phyloP scores from a whole-genome alignment of 495 filamentous ascomycete species.

The Baudoinia panamericana region DNA sequence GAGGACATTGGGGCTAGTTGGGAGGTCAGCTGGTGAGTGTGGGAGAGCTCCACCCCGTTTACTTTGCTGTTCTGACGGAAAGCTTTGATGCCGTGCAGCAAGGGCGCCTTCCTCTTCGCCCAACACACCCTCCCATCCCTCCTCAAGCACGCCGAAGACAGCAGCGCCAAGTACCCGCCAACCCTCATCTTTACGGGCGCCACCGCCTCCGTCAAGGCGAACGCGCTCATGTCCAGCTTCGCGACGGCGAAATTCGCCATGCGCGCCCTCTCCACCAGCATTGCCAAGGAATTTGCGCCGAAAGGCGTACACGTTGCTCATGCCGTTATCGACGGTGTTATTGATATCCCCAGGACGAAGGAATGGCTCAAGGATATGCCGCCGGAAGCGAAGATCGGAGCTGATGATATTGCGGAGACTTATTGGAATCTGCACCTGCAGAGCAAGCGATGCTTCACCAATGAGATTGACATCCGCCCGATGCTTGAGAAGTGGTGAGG shows the following conservation, averaged over 20 bases:
- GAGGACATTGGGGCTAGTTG: conserved; percentile 50
- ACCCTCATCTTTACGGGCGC: conserved; percentile 81
- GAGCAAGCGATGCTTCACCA: conserved; percentile 64
- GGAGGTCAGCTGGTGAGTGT: conserved; percentile 47
- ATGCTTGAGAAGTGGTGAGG: conserved; percentile 60
- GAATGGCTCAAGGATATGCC: conserved; percentile 41
- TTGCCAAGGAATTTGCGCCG: conserved; percentile 81
- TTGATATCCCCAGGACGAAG: conserved; percentile 66
- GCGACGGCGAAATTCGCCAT: conserved; percentile 71
- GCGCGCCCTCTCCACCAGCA: conserved; percentile 60
- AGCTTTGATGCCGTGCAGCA: conserved; percentile 8
- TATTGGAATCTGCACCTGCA: conserved; percentile 89
- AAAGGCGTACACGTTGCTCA: conserved; percentile 82
- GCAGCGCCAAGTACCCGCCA: conserved; percentile 46
- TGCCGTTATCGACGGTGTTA: conserved; percentile 66
- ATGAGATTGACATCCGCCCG: conserved; percentile 72
- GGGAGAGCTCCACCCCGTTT: no score
- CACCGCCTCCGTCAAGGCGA: conserved; percentile 66
- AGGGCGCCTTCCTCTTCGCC: conserved; percentile 67
- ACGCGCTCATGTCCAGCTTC: conserved; percentile 55
- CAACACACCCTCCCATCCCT: conserved; percentile 61
- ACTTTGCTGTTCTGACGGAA: no score
- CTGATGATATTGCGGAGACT: conserved; percentile 83
- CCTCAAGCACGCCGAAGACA: conserved; percentile 40
- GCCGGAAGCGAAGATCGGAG: conserved; percentile 60